These are phyloP conservation scores for Darksidea phi DNA, from an alignment of 495 filamentous ascomycete species.

Conservation along the genomic window DNA sequence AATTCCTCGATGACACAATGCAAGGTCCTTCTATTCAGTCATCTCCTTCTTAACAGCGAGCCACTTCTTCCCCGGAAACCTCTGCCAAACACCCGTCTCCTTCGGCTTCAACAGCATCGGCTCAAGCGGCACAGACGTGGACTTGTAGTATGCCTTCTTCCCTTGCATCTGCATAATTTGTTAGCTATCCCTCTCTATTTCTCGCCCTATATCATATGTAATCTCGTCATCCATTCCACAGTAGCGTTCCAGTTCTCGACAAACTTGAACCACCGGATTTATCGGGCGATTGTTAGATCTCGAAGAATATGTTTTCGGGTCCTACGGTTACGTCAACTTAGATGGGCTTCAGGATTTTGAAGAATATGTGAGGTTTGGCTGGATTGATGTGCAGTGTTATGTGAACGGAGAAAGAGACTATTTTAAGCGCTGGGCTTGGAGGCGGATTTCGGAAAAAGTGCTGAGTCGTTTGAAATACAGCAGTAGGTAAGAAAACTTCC, in stretches of 20 bases:
- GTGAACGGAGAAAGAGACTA: slow-evolving; percentile 40
- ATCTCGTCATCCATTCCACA: slow-evolving; percentile 47
- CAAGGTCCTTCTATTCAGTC: neutral
- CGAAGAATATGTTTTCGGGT: slow-evolving; percentile 52
- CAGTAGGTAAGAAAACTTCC: neutral
- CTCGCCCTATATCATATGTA: slow-evolving; percentile 22
- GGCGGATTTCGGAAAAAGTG: neutral
- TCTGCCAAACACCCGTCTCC: slow-evolving; percentile 42
- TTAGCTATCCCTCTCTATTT: slow-evolving; percentile 6
- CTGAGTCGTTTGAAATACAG: neutral
- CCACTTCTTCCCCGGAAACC: slow-evolving; percentile 23
- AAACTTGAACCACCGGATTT: slow-evolving; percentile 49
- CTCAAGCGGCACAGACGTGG: slow-evolving; percentile 50
- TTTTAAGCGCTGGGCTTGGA: neutral
- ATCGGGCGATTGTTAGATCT: slow-evolving; percentile 47
- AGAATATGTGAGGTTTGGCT: slow-evolving; percentile 46
- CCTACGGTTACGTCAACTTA: slow-evolving; percentile 49
- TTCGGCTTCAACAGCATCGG: slow-evolving; percentile 50
- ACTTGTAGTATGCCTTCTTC: slow-evolving; percentile 53
- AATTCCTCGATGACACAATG: no score
- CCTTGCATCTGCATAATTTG: slow-evolving; percentile 47
- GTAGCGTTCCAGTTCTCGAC: slow-evolving; percentile 51
- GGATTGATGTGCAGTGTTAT: slow-evolving; percentile 48
- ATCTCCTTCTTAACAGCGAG: slow-evolving; percentile 11
- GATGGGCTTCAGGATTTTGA: slow-evolving; percentile 44